phyloP scores from a whole-genome alignment of 129 eudicot species.

The Saussurea involucrata region DNA sequence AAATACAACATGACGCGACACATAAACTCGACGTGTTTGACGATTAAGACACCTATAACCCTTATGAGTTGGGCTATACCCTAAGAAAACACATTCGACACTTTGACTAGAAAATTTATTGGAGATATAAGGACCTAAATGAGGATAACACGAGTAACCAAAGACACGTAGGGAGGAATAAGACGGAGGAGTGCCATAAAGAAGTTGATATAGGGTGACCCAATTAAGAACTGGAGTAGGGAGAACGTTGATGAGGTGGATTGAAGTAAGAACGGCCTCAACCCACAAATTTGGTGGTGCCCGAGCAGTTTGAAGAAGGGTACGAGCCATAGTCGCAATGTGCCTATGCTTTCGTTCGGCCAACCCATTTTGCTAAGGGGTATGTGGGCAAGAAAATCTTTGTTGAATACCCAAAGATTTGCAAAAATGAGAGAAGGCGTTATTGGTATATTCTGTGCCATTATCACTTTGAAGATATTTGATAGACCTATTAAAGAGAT shows the following conservation, averaged over 20 bases:
- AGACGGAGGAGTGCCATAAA: background rate
- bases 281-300: background rate
- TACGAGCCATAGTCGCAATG: background rate
- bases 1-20: background rate
- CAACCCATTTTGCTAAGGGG: background rate
- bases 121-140: background rate
- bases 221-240: background rate
- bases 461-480: background rate
- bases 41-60: background rate
- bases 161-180: background rate
- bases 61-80: background rate
- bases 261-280: background rate
- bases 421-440: background rate
- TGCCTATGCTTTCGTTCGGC: background rate
- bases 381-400: background rate
- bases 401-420: background rate
- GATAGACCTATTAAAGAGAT: background rate
- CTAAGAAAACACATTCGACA: background rate
- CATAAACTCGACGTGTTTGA: background rate
- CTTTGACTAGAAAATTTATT: background rate
- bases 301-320: background rate
- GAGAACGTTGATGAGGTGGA: background rate
- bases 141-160: background rate
- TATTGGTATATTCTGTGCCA: background rate
- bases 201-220: background rate